Evolutionary conservation across 208 protist species (phyloP), one percentile per base, ranked within the genome.

Genomic region (Acanthamoeba quina): DNA sequence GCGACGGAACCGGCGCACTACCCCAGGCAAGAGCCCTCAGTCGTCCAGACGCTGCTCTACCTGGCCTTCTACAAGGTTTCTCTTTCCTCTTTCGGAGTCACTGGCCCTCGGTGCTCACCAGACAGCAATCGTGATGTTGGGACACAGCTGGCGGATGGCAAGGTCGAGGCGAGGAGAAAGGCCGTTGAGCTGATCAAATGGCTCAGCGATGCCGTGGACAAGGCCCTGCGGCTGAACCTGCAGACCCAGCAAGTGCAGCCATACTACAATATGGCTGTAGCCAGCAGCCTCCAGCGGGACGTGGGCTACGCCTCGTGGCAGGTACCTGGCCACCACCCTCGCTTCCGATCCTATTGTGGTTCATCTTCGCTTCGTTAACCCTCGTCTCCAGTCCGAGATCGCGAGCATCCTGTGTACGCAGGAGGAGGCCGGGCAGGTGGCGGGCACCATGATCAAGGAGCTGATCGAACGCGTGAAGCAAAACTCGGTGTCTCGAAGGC

Each of bases 261-360:
- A 7, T 93, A 93, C 31, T 93, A 93, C 68, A 72, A 56, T 31
- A 82, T 93, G 70, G 89, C 89, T 19, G 60, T 60, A 9, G 26
- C n/a, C 89, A 93, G 89, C 26, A 62, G 21, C 29, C 58, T 93
- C 58, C 89, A 93, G 47, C 89, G 44, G 15, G 89, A 93, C 89
- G 41, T 74, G n/a, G n/a, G 44, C 62, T 93, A 93, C 31, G 34
- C 68, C 19, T 44, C 89, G 31, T 93, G 89, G 89, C 89, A 89
- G 82, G 82, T 89, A 88, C 80, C 44, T 88, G 5, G 54, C 5
- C 9, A 7, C 26, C 24, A 21, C 21, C 44, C 24, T 41, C 52
- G 24, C 34, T 11, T 58, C n/a, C 34, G 41, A 0, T 88, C 44
- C 29, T 29, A 58, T 31, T 88, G n/a, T 62, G 54, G 9, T 47